Percentiles rank a stretch among this genome's conserved stretches.
These are phyloP conservation scores for Nitzschia sp. DNA, from an alignment of 108 stramenopile species.

Conservation along the genomic window DNA sequence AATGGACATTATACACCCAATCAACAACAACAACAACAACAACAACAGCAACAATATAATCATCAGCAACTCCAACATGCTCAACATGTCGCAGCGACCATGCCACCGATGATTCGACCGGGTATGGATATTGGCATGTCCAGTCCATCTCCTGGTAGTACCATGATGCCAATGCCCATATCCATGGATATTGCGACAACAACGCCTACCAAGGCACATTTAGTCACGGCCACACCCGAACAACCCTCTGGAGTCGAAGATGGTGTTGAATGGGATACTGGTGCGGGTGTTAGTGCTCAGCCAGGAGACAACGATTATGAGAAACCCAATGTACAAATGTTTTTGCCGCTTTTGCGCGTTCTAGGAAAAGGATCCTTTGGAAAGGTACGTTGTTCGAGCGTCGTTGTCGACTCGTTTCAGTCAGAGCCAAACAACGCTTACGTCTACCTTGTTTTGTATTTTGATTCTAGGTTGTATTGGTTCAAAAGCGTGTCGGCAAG, in stretches of 20 bases:
- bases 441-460: background rate
- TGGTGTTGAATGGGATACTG: slow-evolving; percentile 48
- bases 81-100: slow-evolving; percentile 1
- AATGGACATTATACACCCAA: background rate
- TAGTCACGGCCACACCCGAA: slow-evolving; percentile 25
- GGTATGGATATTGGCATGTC: slow-evolving; percentile 28
- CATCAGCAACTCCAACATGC: background rate
- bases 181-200: background rate
- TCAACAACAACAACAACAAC: background rate
- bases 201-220: slow-evolving; percentile 20
- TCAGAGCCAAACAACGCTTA: background rate
- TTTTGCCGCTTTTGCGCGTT: slow-evolving; percentile 81
- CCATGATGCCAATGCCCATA: no score
- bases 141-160: slow-evolving; percentile 1
- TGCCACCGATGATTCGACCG: slow-evolving; percentile 23
- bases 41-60: background rate
- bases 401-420: background rate
- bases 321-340: slow-evolving; percentile 82
- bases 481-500: slow-evolving; percentile 77
- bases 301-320: slow-evolving; percentile 17
- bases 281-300: slow-evolving; percentile 10
- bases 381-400: slow-evolving; percentile 85
- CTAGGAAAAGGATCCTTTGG: slow-evolving; percentile 92
- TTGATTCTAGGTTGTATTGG: slow-evolving; percentile 79
- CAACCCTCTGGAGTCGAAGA: slow-evolving; percentile 24